Evolutionary conservation across 306 rosid species (phyloP).

Genomic region (Cercis canadensis): DNA sequence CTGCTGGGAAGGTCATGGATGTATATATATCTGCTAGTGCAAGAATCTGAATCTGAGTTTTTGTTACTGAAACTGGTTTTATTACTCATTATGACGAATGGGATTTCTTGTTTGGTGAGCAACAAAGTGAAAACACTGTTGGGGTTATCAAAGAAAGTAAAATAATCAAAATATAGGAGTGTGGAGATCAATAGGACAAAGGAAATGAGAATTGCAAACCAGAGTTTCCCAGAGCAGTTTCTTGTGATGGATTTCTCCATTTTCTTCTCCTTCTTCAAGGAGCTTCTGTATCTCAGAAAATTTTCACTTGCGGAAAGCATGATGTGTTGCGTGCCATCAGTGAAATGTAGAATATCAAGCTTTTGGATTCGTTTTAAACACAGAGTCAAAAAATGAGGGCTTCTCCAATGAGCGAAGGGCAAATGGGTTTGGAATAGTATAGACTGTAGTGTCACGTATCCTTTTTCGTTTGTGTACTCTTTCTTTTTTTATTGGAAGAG

Average conservation of each 20-base stretch:
- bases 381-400: too few species aligned
- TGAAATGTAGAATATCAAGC: background rate
- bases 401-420: too few species aligned
- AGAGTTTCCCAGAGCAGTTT: conserved; percentile 48
- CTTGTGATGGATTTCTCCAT: conserved; percentile 48
- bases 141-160: conserved; percentile 39
- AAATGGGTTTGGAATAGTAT: too few species aligned
- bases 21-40: conserved; percentile 66
- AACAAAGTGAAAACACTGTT: conserved; percentile 30
- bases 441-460: too few species aligned
- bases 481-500: too few species aligned
- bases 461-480: too few species aligned
- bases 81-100: conserved; percentile 19
- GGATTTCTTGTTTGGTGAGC: conserved; percentile 33
- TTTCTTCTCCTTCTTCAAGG: background rate
- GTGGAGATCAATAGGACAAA: conserved; percentile 43
- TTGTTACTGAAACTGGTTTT: background rate
- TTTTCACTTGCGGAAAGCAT: background rate
- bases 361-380: background rate
- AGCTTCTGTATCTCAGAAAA: background rate
- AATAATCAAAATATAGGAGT: conserved; percentile 52
- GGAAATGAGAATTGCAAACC: conserved; percentile 53
- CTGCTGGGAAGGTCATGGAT: conserved; percentile 65
- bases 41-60: conserved; percentile 40
- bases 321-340: background rate